Evolutionary conservation across 257 asterid species (phyloP).

Genomic region (Jacaranda copaia): DNA sequence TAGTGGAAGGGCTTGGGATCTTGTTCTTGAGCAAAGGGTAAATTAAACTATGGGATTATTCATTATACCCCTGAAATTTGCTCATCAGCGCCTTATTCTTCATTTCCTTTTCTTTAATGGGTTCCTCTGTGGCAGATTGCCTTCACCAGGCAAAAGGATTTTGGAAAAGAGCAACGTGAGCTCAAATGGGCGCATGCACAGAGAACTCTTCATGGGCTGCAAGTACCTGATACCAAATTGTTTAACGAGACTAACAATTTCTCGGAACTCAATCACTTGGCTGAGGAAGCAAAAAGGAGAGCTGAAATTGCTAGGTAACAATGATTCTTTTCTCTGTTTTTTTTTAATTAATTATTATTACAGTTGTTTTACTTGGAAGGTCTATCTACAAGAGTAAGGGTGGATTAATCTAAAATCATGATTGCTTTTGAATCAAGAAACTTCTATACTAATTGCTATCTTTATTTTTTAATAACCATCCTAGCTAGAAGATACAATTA

Average conservation of each 20-base stretch:
- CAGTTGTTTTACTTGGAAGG: background rate
- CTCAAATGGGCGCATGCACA: conserved; percentile 98
- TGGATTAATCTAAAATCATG: background rate
- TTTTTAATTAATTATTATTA: too few species aligned
- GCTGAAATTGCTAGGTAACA: conserved; percentile 95
- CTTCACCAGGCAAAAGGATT: conserved; percentile 93
- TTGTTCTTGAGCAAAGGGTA: conserved; percentile 95
- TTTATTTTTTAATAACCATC: background rate
- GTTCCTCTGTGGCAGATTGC: conserved; percentile 66
- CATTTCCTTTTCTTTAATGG: background rate
- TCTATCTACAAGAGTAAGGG: background rate
- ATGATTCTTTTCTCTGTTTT: background rate
- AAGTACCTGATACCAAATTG: conserved; percentile 91
- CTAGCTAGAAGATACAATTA: background rate
- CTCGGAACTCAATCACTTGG: conserved; percentile 94
- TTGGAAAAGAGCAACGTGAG: conserved; percentile 96
- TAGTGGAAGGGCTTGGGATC: conserved; percentile 99
- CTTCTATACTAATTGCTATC: background rate
- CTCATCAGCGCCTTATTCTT: background rate
- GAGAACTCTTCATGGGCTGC: conserved; percentile 93
- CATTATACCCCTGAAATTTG: background rate
- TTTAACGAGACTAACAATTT: conserved; percentile 74
- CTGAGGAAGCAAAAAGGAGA: conserved; percentile 97
- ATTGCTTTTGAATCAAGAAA: background rate
- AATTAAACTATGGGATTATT: background rate